Evolutionary conservation across 192 early-diverging fungal genomes (phyloP), one percentile per base, ranked within the genome.

Genomic region (Rhizoclosmatium sp.): DNA sequence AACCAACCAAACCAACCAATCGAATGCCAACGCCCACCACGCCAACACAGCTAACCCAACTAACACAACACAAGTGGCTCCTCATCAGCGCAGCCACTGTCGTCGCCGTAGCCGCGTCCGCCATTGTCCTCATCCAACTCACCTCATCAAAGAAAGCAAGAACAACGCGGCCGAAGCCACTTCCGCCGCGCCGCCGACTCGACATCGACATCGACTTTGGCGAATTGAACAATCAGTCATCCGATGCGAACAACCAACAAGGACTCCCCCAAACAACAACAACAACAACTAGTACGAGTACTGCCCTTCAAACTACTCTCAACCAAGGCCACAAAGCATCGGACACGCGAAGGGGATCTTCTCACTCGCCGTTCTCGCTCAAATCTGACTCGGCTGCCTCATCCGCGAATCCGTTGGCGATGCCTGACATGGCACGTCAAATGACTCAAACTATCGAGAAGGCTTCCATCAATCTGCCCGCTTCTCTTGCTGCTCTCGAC

Each of bases 131-230:
- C 9, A 7, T 54, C 51, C 9, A 7, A 16, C 51, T 54, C 51
- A 16, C 16, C 16, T 7, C 16, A 12, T 7, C 51, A 16, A 16
- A 7, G 51, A 7, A 16, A 7, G 51, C 16, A 16, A 16, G 9
- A 54, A 16, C 51, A 1, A 16, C 51, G 1, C 51, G 51, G 51
- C 51, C 16, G 5, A 16, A 7, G 51, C 51, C 5, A 16, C 51
- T 16, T 16, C 9, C 51, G 9, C 51, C 0, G 41, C 68, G 39
- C 4, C 68, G 68, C 23, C 68, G 46, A 9, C 68, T 69, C 10
- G 68, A 69, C 68, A 69, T 69, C 68, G 68, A 69, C 46, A 47
- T 69, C 41, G 68, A 69, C 68, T 42, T 69, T 12, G 4, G 41
- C 41, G 68, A 69, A 7, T 31, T 31, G 31, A 31, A 31, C 31